Percentiles rank a stretch among this genome's conserved stretches.
Conservation (phyloP, 169 alveolate species). For the Cystoisospora suis region DNA sequence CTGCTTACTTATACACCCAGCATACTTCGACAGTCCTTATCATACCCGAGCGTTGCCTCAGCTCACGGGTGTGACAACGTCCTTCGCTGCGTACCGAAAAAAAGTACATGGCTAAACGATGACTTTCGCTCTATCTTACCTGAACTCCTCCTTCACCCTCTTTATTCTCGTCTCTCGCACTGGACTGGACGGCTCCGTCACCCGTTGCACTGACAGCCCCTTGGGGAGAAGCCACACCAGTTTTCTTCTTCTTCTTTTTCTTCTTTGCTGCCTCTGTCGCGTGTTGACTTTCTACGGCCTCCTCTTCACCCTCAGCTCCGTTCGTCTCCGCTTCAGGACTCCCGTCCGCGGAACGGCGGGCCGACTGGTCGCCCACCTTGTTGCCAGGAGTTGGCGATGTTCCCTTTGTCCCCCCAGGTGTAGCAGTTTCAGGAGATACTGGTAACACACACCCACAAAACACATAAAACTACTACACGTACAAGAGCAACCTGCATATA, state of each 20-base stretch:
- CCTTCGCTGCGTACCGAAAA: no score
- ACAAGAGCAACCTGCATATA: no score
- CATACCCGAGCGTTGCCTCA: no score
- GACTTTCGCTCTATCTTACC: background rate
- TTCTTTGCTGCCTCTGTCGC: slow-evolving; percentile 21
- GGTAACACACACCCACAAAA: no score
- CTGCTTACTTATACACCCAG: no score
- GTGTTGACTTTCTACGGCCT: background rate
- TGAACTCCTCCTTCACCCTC: background rate
- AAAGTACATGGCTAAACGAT: no score
- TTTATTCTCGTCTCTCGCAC: background rate
- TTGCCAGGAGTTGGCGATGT: background rate
- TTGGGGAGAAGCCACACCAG: background rate
- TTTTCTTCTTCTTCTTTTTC: slow-evolving; percentile 23
- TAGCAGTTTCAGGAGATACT: no score
- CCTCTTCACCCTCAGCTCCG: background rate
- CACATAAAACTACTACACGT: no score
- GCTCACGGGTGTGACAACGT: no score
- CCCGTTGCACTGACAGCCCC: background rate
- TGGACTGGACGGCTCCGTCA: no score
- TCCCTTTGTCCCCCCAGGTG: no score
- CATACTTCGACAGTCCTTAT: no score
- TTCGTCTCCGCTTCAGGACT: background rate
- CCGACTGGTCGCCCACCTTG: background rate
- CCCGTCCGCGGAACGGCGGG: background rate